Evolutionary conservation across 2,329 filamentous ascomycete genomes (phyloP).

Genomic region (Microdochium trichocladiopsis): DNA sequence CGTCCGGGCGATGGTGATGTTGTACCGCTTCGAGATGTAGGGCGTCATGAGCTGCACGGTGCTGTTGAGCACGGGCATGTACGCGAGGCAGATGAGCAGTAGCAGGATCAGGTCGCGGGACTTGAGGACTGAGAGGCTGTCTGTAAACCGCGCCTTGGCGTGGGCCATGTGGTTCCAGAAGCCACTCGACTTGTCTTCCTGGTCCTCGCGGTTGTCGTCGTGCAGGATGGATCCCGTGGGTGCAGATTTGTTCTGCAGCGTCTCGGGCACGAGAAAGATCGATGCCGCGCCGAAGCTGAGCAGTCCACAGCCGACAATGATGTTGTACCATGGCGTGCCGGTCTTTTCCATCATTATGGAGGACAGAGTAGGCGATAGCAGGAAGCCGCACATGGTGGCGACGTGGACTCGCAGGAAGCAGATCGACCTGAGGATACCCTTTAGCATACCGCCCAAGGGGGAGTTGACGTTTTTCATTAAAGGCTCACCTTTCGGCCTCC

Average conservation of each 20-base stretch:
- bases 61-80: slow-evolving; percentile 3
- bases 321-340: slow-evolving; percentile 16
- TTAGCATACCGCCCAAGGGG: not conserved
- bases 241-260: slow-evolving; percentile 7
- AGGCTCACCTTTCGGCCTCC: slow-evolving; percentile 22
- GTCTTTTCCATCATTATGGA: slow-evolving; percentile 17
- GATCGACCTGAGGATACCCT: slow-evolving; percentile 19
- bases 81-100: slow-evolving; percentile 5
- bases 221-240: too few species aligned
- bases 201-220: not conserved
- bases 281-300: slow-evolving; percentile 6
- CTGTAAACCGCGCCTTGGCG: slow-evolving; percentile 2
- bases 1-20: slow-evolving; percentile 16
- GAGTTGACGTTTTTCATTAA: not conserved
- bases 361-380: slow-evolving; percentile 16
- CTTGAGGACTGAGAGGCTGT: slow-evolving; percentile 4
- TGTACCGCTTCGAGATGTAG: slow-evolving; percentile 22
- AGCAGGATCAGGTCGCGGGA: slow-evolving; percentile 9
- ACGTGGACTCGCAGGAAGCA: slow-evolving; percentile 44
- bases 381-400: slow-evolving; percentile 37
- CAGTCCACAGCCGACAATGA: slow-evolving; percentile 10
- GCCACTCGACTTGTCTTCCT: not conserved
- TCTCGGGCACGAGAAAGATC: slow-evolving; percentile 19
- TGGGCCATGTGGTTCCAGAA: slow-evolving; percentile 1
- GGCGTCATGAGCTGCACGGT: slow-evolving; percentile 14